These are phyloP conservation scores for Aegilops sharonensis DNA, from an alignment of 176 grass and related monocot species.

Conservation along the genomic window DNA sequence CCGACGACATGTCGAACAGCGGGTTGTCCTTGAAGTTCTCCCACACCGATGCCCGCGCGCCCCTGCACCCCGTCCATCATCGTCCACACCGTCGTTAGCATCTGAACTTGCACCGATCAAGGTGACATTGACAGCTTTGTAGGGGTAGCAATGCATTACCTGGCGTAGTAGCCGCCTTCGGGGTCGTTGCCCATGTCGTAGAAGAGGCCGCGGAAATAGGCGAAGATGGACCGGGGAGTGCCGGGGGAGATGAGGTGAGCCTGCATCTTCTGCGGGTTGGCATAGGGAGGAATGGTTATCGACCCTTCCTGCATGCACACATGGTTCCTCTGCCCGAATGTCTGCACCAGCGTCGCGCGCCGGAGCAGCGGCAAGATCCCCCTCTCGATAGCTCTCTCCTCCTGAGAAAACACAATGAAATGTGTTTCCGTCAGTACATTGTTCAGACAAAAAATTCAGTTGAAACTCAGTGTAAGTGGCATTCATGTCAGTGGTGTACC, in stretches of 20 bases:
- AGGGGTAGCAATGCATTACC: background rate
- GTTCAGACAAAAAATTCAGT: background rate
- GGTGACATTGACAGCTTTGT: background rate
- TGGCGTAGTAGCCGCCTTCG: slow-evolving; percentile 62
- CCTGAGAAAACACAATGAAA: background rate
- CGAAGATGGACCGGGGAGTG: slow-evolving; percentile 64
- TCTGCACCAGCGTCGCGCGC: slow-evolving; percentile 58
- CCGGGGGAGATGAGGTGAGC: slow-evolving; percentile 49
- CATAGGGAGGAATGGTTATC: slow-evolving; percentile 58
- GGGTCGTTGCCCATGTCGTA: slow-evolving; percentile 66
- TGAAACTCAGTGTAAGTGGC: background rate
- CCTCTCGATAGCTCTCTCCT: slow-evolving; percentile 50
- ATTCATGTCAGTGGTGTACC: background rate
- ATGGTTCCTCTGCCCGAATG: slow-evolving; percentile 66
- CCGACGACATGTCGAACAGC: slow-evolving; percentile 77
- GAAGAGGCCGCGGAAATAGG: slow-evolving; percentile 65
- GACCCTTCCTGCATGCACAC: slow-evolving; percentile 57
- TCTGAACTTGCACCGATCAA: too few relatives aligned
- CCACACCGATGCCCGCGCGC: slow-evolving; percentile 59
- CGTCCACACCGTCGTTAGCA: background rate
- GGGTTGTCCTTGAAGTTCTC: slow-evolving; percentile 81
- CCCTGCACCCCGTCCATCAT: slow-evolving; percentile 7
- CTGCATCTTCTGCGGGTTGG: slow-evolving; percentile 57
- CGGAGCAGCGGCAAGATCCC: slow-evolving; percentile 58
- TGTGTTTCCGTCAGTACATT: too few relatives aligned